These are phyloP conservation scores for Lecanosticta acicola DNA, from an alignment of 2,329 filamentous ascomycete species.

Conservation along the genomic window DNA sequence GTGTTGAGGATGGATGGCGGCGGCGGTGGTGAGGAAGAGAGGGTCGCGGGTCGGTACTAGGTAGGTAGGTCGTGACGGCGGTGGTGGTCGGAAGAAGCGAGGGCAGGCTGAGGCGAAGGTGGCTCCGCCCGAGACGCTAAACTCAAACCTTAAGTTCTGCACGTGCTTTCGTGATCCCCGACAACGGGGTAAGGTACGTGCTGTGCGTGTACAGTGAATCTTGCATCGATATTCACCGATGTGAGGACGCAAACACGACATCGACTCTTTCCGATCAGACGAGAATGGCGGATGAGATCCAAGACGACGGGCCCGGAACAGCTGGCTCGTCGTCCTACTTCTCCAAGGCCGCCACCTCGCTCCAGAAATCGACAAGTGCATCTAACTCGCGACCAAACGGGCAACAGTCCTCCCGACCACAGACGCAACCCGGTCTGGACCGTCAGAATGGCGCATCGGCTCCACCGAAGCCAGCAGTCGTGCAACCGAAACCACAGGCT, in stretches of 20 bases:
- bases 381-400: slow-evolving; percentile 3
- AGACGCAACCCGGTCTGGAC: slow-evolving; percentile 16
- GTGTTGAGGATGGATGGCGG: not conserved
- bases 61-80: not conserved
- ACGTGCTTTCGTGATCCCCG: not conserved
- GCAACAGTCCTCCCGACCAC: slow-evolving; percentile 9
- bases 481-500: slow-evolving; percentile 82
- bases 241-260: too few relatives aligned
- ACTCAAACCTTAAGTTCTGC: not conserved
- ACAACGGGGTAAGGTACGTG: too few relatives aligned
- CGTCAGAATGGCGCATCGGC: slow-evolving; percentile 17
- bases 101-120: too few relatives aligned
- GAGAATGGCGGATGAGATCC: slow-evolving; percentile 24
- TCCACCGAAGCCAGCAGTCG: slow-evolving; percentile 23
- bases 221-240: too few relatives aligned
- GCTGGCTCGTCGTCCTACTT: slow-evolving; percentile 8
- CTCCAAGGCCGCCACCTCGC: slow-evolving; percentile 18
- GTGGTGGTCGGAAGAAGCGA: too few relatives aligned
- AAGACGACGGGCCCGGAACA: slow-evolving; percentile 17
- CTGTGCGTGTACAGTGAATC: too few relatives aligned
- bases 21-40: not conserved
- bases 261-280: too few relatives aligned
- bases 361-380: slow-evolving; percentile 15
- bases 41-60: not conserved
- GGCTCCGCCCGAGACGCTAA: too few relatives aligned